Evolutionary conservation across 805 yeast species (phyloP).

Genomic region (Komagataella pseudopastoris): DNA sequence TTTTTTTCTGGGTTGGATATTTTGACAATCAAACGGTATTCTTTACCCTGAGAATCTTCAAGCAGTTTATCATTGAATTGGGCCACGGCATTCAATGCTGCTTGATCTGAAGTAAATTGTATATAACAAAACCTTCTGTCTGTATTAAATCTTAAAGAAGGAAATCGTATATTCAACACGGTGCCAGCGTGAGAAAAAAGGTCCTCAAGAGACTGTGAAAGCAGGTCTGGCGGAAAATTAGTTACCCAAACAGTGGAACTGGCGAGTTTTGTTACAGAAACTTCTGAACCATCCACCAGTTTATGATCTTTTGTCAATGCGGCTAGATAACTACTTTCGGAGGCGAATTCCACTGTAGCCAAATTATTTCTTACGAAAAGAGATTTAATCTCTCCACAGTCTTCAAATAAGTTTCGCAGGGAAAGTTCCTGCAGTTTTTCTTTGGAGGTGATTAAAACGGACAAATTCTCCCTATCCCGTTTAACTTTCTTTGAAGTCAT

Average conservation of each 20-base stretch:
- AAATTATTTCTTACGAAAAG: conserved; percentile 9
- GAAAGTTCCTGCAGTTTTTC: conserved; percentile 21
- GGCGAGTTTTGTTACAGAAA: conserved; percentile 30
- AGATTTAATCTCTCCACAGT: conserved; percentile 42
- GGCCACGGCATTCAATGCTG: conserved; percentile 29
- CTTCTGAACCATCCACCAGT: conserved; percentile 23
- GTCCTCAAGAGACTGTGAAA: conserved; percentile 21
- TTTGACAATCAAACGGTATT: conserved; percentile 36
- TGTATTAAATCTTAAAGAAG: conserved; percentile 40
- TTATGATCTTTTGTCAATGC: conserved; percentile 52
- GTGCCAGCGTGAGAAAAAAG: conserved; percentile 28
- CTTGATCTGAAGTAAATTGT: conserved; percentile 32
- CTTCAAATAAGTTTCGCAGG: conserved; percentile 31
- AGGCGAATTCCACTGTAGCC: conserved; percentile 49
- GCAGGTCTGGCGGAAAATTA: conserved; percentile 50
- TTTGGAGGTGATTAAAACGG: conserved; percentile 40
- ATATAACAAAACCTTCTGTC: conserved; percentile 64
- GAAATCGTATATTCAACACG: conserved; percentile 43
- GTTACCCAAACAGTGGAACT: conserved; percentile 57
- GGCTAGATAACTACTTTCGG: conserved; percentile 31
- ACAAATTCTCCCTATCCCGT: conserved; percentile 46
- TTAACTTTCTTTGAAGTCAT: not conserved
- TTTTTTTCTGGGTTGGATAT: conserved; percentile 44
- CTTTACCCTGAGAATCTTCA: conserved; percentile 14
- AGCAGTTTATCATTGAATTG: conserved; percentile 24